Base-by-base conservation (phyloP, 1,284 basidiomycete species). In the Rhizoctonia solani region DNA sequence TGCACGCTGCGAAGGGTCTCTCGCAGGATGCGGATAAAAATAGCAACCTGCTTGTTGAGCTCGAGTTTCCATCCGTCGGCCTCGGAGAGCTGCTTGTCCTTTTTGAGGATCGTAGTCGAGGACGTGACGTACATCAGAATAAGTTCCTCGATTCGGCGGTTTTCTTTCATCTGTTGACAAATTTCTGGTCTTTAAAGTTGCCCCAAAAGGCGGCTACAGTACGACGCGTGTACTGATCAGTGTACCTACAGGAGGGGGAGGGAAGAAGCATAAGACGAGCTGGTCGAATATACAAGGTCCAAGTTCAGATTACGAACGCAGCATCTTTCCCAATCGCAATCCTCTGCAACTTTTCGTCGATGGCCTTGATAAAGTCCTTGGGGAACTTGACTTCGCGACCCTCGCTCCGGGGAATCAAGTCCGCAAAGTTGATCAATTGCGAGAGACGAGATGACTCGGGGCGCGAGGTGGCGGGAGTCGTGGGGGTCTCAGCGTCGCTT, bases 111-210 rank as follows among this genome's bases (percentile, higher is more conserved):
- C 23, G 85, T 83, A 0, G 92, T 93, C 3, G 94, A 91, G 49
- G 93, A 88, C 1, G 95, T 92, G 14, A 95, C 95, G 74, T 98
- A 98, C 82, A 92, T 90, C 58, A 99, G 83, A 70, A 99, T 96
- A 68, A 99, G 87, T 72, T 98, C 95, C 78, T 99, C 97, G 61
- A 98, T 91, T 80, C 96, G 97, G 53, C 97, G 84, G 74, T 94
- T 95, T 77, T 98, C 95, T 76, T 94, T 93, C 85, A 98, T 89
- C 74, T 95, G 92, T 86, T 84, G 70, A 90, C 87, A 79, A 95
- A 95, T 32, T 81, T 83, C 54, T 92, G 88, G 69, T 92, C 87
- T 74, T 89, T 88, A 77, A 93, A 92, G 71, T 91, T 90, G 4
- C 89, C 89, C 76, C 95, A 97, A 77, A 96, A 97, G 30, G 90